Evolutionary conservation across 2,329 filamentous ascomycete species (phyloP).

Genomic region (Diatrype stigma): DNA sequence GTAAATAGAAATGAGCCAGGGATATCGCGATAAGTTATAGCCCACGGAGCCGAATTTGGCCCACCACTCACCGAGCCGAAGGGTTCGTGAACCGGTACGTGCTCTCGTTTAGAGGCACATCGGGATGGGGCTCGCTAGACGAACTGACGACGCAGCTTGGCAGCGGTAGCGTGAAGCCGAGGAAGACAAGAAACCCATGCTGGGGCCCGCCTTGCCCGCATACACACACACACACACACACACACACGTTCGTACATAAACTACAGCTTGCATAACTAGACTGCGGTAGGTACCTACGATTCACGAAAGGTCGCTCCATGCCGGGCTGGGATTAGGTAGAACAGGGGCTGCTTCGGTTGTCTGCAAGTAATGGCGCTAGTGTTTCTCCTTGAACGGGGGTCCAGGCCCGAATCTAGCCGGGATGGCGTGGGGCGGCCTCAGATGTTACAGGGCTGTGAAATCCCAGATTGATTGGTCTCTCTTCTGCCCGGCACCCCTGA

Average conservation of each 20-base stretch:
- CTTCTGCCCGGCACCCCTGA: background rate
- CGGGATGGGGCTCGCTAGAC: background rate
- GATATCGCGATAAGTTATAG: too few relatives aligned
- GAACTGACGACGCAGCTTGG: background rate
- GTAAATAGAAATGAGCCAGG: too few relatives aligned
- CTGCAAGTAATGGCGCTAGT: slow-evolving; percentile 31
- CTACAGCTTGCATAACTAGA: background rate
- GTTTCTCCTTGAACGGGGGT: slow-evolving; percentile 31
- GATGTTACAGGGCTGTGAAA: slow-evolving; percentile 5
- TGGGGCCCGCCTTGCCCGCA: too few relatives aligned
- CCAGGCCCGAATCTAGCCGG: slow-evolving; percentile 5
- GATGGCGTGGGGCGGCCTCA: slow-evolving; percentile 4
- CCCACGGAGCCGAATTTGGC: too few relatives aligned
- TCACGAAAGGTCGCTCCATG: background rate
- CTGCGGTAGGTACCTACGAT: background rate
- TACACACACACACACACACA: too few relatives aligned
- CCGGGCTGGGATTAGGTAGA: background rate
- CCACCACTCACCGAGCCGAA: too few relatives aligned
- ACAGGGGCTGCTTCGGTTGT: background rate
- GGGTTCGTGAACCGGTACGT: background rate
- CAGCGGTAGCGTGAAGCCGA: background rate
- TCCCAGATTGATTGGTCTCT: slow-evolving; percentile 4
- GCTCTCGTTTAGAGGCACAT: background rate
- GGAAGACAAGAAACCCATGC: background rate
- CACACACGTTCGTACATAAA: too few relatives aligned